Evolutionary conservation across 345 rosid species (phyloP), one percentile per base, ranked within the genome.

Genomic region (Euphorbia peplus): DNA sequence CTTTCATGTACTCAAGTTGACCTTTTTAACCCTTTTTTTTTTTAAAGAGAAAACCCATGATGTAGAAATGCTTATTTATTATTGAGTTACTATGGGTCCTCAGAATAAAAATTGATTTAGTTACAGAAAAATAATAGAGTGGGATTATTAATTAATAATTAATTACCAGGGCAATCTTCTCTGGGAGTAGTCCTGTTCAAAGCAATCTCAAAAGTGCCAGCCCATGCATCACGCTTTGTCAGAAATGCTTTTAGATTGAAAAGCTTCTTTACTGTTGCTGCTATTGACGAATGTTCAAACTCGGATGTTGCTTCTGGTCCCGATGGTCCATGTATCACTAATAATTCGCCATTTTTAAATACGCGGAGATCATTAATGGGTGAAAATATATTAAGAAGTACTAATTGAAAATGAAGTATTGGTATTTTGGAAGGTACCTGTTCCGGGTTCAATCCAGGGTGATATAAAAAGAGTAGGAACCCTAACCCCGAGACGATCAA

Each of bases 221-320:
- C 96, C 95, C 98, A 92, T 0, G 87, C 95, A 44, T 90, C 96
- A 14, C 97, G 92, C 76, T 90, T 88, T 10, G 91, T 92, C 4
- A 92, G 81, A 73, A 92, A 92, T 32, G 81, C 73, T 57, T 86
- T 80, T 0, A 92, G 90, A 77, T 88, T 85, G 80, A 92, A 90
- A 50, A 90, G 83, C 79, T 83, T 92, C 21, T 92, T 88, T 1
- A 90, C 69, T 6, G 96, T 88, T 35, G 98, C 98, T 6, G 96
- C 72, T 0, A 92, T 84, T 4, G 98, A 92, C 3, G 98, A 90
- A 72, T 92, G 97, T 79, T 92, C 98, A 35, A 71, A 90, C 77
- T 92, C 82, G 4, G 98, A 92, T 2, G 89, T 82, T n/a, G 83
- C 76, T 15, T 80, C 58, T 0, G 95, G 98, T 77, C 97, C 97